Evolutionary conservation across 805 yeast genomes (phyloP).

Genomic region (Monosporozyma yasuniensis): DNA sequence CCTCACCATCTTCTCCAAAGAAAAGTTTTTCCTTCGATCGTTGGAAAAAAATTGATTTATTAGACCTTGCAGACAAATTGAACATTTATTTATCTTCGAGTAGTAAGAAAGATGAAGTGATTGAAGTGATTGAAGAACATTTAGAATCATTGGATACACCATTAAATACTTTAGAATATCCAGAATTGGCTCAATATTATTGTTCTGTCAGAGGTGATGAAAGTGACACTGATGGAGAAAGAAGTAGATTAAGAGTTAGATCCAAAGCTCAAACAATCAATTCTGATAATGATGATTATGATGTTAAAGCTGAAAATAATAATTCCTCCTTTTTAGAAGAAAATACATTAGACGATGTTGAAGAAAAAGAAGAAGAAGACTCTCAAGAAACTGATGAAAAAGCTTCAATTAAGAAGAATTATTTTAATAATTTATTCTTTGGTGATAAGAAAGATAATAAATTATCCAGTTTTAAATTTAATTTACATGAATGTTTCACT

Average conservation of each 20-base stretch:
- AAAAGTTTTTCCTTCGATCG: constrained; percentile 12
- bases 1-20: neutral
- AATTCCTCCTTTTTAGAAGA: constrained; percentile 1
- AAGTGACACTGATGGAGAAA: neutral
- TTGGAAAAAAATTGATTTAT: constrained; percentile 23
- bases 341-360: neutral
- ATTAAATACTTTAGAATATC: constrained; percentile 20
- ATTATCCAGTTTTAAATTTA: constrained; percentile 11
- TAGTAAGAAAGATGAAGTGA: constrained; percentile 15
- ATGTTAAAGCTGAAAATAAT: constrained; percentile 2
- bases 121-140: constrained; percentile 14
- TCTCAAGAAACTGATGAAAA: neutral
- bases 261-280: neutral
- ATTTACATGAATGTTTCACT: constrained; percentile 16
- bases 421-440: constrained; percentile 6
- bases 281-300: neutral
- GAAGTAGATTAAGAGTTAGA: constrained; percentile 1
- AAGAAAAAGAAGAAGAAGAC: neutral
- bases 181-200: constrained; percentile 22
- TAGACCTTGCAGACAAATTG: constrained; percentile 22
- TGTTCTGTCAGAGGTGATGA: constrained; percentile 5
- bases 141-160: constrained; percentile 14
- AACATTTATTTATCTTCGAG: constrained; percentile 12
- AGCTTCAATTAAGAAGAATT: neutral
- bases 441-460: constrained; percentile 6